These are phyloP conservation scores for Lachnellula cervina DNA, from an alignment of 2,329 filamentous ascomycete species.

Conservation along the genomic window DNA sequence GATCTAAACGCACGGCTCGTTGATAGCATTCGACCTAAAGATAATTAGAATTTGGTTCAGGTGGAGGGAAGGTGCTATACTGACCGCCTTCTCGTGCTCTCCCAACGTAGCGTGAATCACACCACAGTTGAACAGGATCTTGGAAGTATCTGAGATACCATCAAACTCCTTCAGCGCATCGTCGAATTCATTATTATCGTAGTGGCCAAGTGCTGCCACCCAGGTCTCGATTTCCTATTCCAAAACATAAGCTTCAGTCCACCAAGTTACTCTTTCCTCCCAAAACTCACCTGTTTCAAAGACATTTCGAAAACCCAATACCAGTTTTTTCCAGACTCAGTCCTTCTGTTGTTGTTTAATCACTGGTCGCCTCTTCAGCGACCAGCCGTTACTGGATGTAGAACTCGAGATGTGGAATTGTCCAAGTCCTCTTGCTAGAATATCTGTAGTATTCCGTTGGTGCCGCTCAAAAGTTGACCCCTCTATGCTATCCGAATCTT, in stretches of 20 bases:
- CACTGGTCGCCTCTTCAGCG: conserved; percentile 22
- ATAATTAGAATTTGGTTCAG: conserved; percentile 14
- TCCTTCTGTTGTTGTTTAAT: conserved; percentile 3
- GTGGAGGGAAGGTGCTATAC: conserved; percentile 35
- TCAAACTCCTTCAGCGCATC: conserved; percentile 80
- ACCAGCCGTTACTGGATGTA: conserved; percentile 17
- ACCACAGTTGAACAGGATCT: conserved; percentile 97
- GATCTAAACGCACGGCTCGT: conserved; percentile 81
- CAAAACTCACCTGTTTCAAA: conserved; percentile 37
- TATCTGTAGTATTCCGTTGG: conserved; percentile 8
- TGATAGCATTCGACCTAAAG: conserved; percentile 91
- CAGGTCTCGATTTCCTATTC: conserved; percentile 91
- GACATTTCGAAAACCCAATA: conserved; percentile 32
- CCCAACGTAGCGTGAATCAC: conserved; percentile 96
- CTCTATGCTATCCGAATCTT: not conserved
- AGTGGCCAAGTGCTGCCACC: conserved; percentile 84
- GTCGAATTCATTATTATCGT: conserved; percentile 98
- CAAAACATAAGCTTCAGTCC: conserved; percentile 6
- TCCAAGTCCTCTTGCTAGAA: conserved; percentile 1
- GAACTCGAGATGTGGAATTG: conserved; percentile 10
- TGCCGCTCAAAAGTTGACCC: not conserved
- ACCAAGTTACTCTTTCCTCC: conserved; percentile 2
- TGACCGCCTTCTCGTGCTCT: conserved; percentile 90
- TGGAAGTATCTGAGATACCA: conserved; percentile 87
- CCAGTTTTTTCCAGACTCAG: conserved; percentile 6